Evolutionary conservation across 805 yeast species (phyloP).

Genomic region (Ogataea kodamae): DNA sequence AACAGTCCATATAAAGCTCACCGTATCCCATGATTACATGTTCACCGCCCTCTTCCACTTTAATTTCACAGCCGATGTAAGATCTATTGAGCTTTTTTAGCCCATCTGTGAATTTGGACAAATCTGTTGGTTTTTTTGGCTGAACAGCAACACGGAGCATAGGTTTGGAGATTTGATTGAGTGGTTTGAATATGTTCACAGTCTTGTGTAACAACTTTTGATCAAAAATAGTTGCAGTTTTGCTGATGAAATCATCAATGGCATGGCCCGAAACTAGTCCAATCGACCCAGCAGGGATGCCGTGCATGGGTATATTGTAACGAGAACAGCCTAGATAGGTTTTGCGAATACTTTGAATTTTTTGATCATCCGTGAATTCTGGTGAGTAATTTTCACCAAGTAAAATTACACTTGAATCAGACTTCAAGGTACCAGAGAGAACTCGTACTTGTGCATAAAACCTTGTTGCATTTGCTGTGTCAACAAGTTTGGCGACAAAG

Average conservation of each 20-base stretch:
- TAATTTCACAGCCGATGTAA: conserved; percentile 64
- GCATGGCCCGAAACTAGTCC: conserved; percentile 60
- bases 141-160: conserved; percentile 81
- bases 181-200: conserved; percentile 36
- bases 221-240: conserved; percentile 56
- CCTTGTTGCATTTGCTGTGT: conserved; percentile 46
- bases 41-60: conserved; percentile 87
- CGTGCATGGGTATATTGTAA: conserved; percentile 53
- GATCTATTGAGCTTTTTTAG: conserved; percentile 57
- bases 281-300: conserved; percentile 61
- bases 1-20: conserved; percentile 81
- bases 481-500: conserved; percentile 55
- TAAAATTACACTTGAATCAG: conserved; percentile 47
- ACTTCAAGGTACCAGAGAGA: conserved; percentile 52
- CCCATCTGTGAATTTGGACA: conserved; percentile 70
- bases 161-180: conserved; percentile 48
- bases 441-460: conserved; percentile 62
- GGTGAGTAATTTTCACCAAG: conserved; percentile 51
- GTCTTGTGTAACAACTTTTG: conserved; percentile 20
- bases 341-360: conserved; percentile 38
- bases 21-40: conserved; percentile 79
- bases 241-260: conserved; percentile 50
- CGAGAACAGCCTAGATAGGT: conserved; percentile 65
- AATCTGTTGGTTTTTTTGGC: conserved; percentile 73
- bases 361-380: conserved; percentile 52